Evolutionary conservation across 2,329 filamentous ascomycete genomes (phyloP), one percentile per base, ranked within the genome.

Genomic region (Berkeleyomyces basicola): DNA sequence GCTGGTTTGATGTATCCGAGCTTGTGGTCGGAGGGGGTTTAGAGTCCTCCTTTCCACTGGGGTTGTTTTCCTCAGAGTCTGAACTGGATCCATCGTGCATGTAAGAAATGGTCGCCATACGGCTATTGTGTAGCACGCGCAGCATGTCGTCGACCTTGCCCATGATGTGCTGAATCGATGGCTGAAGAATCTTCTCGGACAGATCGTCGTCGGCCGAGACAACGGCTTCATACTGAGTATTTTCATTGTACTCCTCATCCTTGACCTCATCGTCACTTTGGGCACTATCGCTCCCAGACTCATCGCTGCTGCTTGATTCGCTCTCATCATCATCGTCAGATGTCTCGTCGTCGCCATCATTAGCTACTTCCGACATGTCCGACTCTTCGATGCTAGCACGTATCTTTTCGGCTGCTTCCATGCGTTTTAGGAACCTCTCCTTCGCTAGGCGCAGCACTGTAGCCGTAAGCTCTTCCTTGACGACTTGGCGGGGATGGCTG

Each of bases 121-220:
- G 80, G 0, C 82, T 78, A 64, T 84, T 82, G 69, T 91, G 88
- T 11, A 97, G 76, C 3, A 84, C 81, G 39, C 78, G 76, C 4
- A 96, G 78, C 0, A 92, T 78, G 4, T 76, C 72, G 67, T 96
- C 89, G 1, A 96, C 70, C 43, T 83, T 81, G 1, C 77, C 73
- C 7, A 96, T 76, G 14, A 91, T 79, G 67, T 88, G 85, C n/a
- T 84, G 78, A 9, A 87, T 79, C 0, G 82, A 79, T 0, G 90
- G 88, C 0, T 79, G 78, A 14, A 96, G 74, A 4, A 95, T 75
- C 1, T 73, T 70, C 64, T 79, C 76, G 0, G 88, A 87, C 58
- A 77, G 70, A 1, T 87, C 83, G 67, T 95, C 90, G 67, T 95
- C 85, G 1, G 82, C 79, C 6, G 86, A 79, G 4, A 88, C 72